These are phyloP conservation scores for Reticulascus tulasneorum DNA, from an alignment of 2,329 filamentous ascomycete species.

Conservation along the genomic window DNA sequence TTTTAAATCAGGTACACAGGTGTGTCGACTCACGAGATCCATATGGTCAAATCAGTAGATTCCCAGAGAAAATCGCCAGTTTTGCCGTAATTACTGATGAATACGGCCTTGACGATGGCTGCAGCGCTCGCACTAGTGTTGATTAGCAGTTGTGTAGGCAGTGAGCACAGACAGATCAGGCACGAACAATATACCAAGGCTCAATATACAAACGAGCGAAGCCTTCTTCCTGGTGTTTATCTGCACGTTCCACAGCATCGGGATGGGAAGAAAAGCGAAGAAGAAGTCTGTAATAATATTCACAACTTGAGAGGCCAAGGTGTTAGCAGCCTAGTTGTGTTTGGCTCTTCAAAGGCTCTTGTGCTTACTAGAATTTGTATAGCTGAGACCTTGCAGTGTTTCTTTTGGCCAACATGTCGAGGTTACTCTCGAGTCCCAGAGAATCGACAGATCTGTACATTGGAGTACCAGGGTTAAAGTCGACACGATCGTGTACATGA, in stretches of 20 bases:
- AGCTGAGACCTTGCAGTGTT: too few relatives aligned
- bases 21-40: constrained; percentile 8
- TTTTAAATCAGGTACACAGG: background rate
- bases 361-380: too few relatives aligned
- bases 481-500: constrained; percentile 19
- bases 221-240: constrained; percentile 22
- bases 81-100: constrained; percentile 18
- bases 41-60: constrained; percentile 22
- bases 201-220: constrained; percentile 19
- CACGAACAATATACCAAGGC: constrained; percentile 20
- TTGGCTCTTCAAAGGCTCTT: too few relatives aligned
- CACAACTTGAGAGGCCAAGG: constrained; percentile 5
- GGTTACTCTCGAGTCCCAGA: too few relatives aligned
- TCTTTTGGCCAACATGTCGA: too few relatives aligned
- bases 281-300: constrained; percentile 21
- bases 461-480: too few relatives aligned
- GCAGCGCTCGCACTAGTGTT: constrained; percentile 15
- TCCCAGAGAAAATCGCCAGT: constrained; percentile 24
- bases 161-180: background rate
- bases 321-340: too few relatives aligned
- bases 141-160: background rate
- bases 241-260: constrained; percentile 24
- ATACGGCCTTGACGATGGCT: constrained; percentile 23
- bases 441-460: too few relatives aligned
- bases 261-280: constrained; percentile 22